phyloP scores from a whole-genome alignment of 2,329 filamentous ascomycete genomes.

The Ophidiomyces ophidiicola region DNA sequence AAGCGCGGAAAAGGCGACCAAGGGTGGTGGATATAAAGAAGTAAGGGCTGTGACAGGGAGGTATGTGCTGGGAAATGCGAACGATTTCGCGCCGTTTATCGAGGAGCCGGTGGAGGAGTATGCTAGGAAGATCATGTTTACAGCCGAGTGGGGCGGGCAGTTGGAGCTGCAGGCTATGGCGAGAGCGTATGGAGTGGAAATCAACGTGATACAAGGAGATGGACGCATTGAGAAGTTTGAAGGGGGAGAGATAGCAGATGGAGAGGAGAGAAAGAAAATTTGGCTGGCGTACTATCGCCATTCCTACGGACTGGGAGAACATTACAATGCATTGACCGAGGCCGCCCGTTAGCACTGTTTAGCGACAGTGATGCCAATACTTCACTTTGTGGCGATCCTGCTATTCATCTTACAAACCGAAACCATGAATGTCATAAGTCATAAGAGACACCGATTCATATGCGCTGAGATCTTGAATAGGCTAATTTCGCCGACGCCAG shows the following conservation, averaged over 20 bases:
- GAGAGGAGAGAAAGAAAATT: constrained; percentile 41
- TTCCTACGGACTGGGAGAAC: constrained; percentile 86
- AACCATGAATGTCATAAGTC: no score
- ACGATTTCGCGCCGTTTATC: constrained; percentile 77
- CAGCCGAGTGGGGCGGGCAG: constrained; percentile 93
- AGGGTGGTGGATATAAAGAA: constrained; percentile 46
- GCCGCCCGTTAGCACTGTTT: background rate
- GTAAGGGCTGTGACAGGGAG: constrained; percentile 61
- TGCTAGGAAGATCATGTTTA: constrained; percentile 63
- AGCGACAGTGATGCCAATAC: background rate
- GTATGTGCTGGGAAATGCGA: constrained; percentile 61
- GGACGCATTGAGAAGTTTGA: constrained; percentile 66
- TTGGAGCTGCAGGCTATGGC: constrained; percentile 78
- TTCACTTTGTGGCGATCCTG: background rate
- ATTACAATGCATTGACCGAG: constrained; percentile 78
- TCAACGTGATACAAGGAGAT: constrained; percentile 72
- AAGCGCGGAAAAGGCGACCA: constrained; percentile 7
- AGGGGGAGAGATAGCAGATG: constrained; percentile 29
- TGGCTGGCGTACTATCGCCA: constrained; percentile 96
- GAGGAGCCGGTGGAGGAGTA: constrained; percentile 68
- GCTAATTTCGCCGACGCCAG: constrained; percentile 29
- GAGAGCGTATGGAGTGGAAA: constrained; percentile 63
- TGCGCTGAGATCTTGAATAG: background rate
- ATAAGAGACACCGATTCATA: no score
- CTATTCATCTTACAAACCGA: no score